Percentiles rank a stretch among this genome's conserved stretches.
These are phyloP conservation scores for Phyllosticta paracitricarpa DNA, from an alignment of 2,329 filamentous ascomycete species.

Conservation along the genomic window DNA sequence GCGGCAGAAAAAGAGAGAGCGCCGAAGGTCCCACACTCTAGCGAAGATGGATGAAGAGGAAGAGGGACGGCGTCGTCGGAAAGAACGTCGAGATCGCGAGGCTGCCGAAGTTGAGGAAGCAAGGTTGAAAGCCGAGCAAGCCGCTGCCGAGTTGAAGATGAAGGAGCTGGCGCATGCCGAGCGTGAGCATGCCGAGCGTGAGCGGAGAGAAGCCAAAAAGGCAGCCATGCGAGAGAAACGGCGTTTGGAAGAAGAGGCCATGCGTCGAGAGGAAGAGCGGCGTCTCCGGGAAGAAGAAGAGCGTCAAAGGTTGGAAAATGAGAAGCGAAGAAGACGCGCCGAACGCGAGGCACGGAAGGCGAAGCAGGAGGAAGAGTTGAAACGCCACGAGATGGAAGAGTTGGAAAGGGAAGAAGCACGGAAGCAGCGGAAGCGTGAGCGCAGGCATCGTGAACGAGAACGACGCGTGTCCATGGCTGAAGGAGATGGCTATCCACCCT, in stretches of 20 bases:
- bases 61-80: not conserved
- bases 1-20: not conserved
- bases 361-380: not conserved
- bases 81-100: not conserved
- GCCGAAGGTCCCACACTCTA: not conserved
- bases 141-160: conserved; percentile 19
- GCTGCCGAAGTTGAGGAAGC: not conserved
- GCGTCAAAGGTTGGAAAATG: not conserved
- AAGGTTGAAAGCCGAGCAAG: not conserved
- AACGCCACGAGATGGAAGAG: not conserved
- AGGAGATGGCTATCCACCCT: not conserved
- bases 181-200: not conserved
- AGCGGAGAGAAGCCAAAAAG: not conserved
- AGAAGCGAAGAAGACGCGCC: not conserved
- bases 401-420: not conserved
- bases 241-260: not conserved
- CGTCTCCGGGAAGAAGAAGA: not conserved
- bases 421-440: not conserved
- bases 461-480: not conserved
- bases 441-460: not conserved
- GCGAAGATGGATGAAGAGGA: not conserved
- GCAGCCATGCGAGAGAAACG: not conserved
- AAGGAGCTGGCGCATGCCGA: not conserved
- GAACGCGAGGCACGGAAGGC: not conserved
- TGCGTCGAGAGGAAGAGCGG: not conserved